A percentile compares a stretch with the other conserved stretches of the same genome.
Conservation (phyloP, 768 basidiomycete genomes). For the Tricholoma hemisulphureum region DNA sequence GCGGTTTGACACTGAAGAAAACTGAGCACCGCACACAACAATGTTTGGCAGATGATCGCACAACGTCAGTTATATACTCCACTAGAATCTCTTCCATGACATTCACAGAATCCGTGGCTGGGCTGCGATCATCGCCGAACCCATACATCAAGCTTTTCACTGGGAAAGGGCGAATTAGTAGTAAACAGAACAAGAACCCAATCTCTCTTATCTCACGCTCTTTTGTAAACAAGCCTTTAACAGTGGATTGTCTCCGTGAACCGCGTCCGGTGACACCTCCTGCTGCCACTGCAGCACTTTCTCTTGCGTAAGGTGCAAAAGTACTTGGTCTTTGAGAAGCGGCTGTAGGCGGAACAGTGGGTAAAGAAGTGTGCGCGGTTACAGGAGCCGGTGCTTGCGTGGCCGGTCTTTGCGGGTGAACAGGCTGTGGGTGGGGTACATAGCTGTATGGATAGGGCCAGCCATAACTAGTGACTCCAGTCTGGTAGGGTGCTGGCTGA, state of each 20-base stretch:
- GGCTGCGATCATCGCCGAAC: constrained; percentile 89
- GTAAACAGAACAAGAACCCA: neutral
- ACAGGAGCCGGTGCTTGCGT: constrained; percentile 27
- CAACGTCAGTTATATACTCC: constrained; percentile 88
- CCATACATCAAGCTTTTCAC: constrained; percentile 90
- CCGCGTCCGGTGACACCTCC: constrained; percentile 46
- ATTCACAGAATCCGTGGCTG: constrained; percentile 82
- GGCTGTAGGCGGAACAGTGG: constrained; percentile 22
- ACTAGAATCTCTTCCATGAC: constrained; percentile 94
- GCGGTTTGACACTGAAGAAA: constrained; percentile 66
- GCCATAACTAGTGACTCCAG: constrained; percentile 68
- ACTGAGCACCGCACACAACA: constrained; percentile 6
- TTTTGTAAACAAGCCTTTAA: constrained; percentile 77
- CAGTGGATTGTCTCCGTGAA: constrained; percentile 61
- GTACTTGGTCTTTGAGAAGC: constrained; percentile 40
- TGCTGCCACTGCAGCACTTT: constrained; percentile 42
- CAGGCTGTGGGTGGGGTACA: constrained; percentile 35
- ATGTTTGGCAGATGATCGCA: constrained; percentile 41
- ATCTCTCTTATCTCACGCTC: constrained; percentile 54
- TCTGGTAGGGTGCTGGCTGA: constrained; percentile 50
- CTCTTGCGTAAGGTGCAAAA: constrained; percentile 59
- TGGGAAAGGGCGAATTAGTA: constrained; percentile 28
- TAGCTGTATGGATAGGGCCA: constrained; percentile 53
- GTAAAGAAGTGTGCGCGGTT: constrained; percentile 28
- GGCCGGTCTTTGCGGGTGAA: constrained; percentile 23